Conservation (phyloP, 441 rosid species). For the Theobroma grandiflorum region DNA sequence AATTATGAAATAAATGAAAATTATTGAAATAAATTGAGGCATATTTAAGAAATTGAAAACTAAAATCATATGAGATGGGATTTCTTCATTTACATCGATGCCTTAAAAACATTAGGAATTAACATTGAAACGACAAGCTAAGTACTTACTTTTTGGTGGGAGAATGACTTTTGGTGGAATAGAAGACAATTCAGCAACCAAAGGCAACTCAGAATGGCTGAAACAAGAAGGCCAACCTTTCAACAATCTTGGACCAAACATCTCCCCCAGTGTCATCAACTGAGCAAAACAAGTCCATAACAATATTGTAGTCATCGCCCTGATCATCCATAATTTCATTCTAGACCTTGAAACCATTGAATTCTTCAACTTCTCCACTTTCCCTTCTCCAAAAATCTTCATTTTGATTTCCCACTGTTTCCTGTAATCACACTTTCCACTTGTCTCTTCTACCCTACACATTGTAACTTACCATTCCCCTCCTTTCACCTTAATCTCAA, state of each 20-base stretch:
- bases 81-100: background rate
- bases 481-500: slow-evolving; percentile 27
- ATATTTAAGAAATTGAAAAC: slow-evolving; percentile 7
- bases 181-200: slow-evolving; percentile 44
- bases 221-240: slow-evolving; percentile 79
- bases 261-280: slow-evolving; percentile 64
- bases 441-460: slow-evolving; percentile 60
- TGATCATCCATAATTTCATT: slow-evolving; percentile 63
- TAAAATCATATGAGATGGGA: slow-evolving; percentile 11
- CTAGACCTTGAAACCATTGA: slow-evolving; percentile 60
- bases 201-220: slow-evolving; percentile 44
- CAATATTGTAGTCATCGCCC: slow-evolving; percentile 55
- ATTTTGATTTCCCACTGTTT: slow-evolving; percentile 65
- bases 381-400: slow-evolving; percentile 60
- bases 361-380: slow-evolving; percentile 60
- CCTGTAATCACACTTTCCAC: slow-evolving; percentile 46
- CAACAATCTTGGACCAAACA: slow-evolving; percentile 71
- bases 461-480: slow-evolving; percentile 40
- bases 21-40: background rate
- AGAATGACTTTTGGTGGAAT: slow-evolving; percentile 48
- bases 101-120: background rate
- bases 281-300: slow-evolving; percentile 72
- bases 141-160: slow-evolving; percentile 70
- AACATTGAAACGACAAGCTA: background rate
- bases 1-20: background rate